Percentiles rank a stretch among this genome's conserved stretches.
phyloP scores from a whole-genome alignment of 495 filamentous ascomycete genomes.

The Talaromyces wortmannii region DNA sequence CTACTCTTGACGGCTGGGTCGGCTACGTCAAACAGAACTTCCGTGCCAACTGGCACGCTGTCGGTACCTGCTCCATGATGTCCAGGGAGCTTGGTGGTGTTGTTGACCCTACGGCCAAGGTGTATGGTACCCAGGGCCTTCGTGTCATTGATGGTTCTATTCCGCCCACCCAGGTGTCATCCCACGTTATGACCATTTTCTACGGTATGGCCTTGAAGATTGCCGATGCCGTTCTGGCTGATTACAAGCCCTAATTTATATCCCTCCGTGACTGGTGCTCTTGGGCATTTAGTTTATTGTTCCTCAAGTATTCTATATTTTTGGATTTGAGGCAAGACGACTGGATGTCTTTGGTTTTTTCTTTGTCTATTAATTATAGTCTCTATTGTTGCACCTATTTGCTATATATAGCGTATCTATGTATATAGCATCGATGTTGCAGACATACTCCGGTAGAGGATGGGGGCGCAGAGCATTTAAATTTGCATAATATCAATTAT shows the following conservation, averaged over 20 bases:
- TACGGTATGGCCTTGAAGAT: constrained; percentile 42
- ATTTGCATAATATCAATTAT: too few relatives aligned
- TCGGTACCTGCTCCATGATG: constrained; percentile 42
- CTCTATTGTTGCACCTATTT: too few relatives aligned
- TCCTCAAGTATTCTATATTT: too few relatives aligned
- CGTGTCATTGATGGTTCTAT: constrained; percentile 40
- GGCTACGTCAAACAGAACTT: constrained; percentile 16
- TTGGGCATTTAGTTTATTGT: too few relatives aligned
- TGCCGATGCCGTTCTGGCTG: constrained; percentile 10
- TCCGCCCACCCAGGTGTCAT: constrained; percentile 26
- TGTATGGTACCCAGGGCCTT: constrained; percentile 37
- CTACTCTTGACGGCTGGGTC: constrained; percentile 39
- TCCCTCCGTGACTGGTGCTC: too few relatives aligned
- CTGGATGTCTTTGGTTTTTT: too few relatives aligned
- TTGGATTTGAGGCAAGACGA: too few relatives aligned
- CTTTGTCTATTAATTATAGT: too few relatives aligned
- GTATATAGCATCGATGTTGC: too few relatives aligned
- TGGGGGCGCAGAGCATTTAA: too few relatives aligned
- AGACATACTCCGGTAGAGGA: too few relatives aligned
- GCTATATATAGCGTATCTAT: too few relatives aligned
- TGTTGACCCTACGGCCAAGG: constrained; percentile 32
- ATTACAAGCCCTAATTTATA: constrained; percentile 2
- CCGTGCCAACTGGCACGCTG: constrained; percentile 38
- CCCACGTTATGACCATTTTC: constrained; percentile 24
- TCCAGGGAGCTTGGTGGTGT: constrained; percentile 37